Evolutionary conservation across 768 basidiomycete species (phyloP).

Genomic region (Mrakia frigida): DNA sequence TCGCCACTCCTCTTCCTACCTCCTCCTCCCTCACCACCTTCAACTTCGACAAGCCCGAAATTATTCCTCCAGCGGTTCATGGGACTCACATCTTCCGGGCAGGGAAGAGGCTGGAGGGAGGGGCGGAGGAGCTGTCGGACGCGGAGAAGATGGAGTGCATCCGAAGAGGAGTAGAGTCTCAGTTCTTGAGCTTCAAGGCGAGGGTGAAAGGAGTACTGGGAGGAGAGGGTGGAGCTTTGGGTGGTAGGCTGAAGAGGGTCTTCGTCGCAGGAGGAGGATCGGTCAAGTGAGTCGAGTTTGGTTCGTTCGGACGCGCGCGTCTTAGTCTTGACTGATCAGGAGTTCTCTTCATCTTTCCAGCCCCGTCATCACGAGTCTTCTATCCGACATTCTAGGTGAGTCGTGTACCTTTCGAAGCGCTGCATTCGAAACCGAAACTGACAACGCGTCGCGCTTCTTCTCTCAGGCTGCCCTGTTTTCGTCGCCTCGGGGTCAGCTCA

Average conservation of each 20-base stretch:
- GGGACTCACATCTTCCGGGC: slow-evolving; percentile 65
- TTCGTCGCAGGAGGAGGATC: slow-evolving; percentile 30
- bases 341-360: background rate
- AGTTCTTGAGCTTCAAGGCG: slow-evolving; percentile 72
- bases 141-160: slow-evolving; percentile 56
- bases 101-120: slow-evolving; percentile 39
- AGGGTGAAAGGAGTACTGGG: slow-evolving; percentile 66
- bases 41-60: slow-evolving; percentile 80
- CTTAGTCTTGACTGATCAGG: background rate
- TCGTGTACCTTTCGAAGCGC: no score
- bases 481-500: slow-evolving; percentile 23
- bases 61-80: slow-evolving; percentile 70
- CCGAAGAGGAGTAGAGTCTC: slow-evolving; percentile 75
- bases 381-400: slow-evolving; percentile 20
- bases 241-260: slow-evolving; percentile 8
- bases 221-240: background rate
- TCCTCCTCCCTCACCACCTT: slow-evolving; percentile 53
- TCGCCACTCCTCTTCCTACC: slow-evolving; percentile 47
- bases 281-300: slow-evolving; percentile 12
- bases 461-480: slow-evolving; percentile 19
- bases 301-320: background rate
- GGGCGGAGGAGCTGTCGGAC: slow-evolving; percentile 40
- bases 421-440: background rate
- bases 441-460: background rate
- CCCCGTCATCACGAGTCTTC: slow-evolving; percentile 23